Evolutionary conservation across 441 rosid genomes (phyloP).

Genomic region (Populus hybrid): DNA sequence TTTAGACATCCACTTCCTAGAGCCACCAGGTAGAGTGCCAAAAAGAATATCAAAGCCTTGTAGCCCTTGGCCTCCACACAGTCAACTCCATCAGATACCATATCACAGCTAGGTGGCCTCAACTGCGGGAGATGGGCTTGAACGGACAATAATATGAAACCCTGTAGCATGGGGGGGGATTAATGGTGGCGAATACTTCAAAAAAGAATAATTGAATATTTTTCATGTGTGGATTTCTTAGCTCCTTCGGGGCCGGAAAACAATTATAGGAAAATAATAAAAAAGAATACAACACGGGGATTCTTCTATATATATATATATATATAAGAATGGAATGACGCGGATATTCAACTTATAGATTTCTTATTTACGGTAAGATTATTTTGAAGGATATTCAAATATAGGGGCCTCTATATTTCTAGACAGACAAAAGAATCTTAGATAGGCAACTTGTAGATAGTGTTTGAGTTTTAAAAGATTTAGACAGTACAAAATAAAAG

Average conservation of each 20-base stretch:
- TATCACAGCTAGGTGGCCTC: slow-evolving; percentile 70
- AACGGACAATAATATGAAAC: slow-evolving; percentile 70
- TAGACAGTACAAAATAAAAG: background rate
- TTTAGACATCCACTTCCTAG: slow-evolving; percentile 87
- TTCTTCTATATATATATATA: background rate
- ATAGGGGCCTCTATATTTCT: background rate
- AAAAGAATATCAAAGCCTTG: slow-evolving; percentile 60
- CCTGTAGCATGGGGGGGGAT: slow-evolving; percentile 31
- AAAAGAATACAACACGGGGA: background rate
- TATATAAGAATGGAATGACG: background rate
- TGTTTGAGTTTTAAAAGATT: background rate
- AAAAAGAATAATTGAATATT: too few relatives aligned
- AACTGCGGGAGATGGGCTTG: slow-evolving; percentile 82
- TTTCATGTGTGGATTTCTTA: background rate
- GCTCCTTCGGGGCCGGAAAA: background rate
- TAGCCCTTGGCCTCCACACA: slow-evolving; percentile 70
- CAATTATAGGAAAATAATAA: background rate
- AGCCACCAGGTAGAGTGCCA: slow-evolving; percentile 79
- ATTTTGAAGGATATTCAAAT: background rate
- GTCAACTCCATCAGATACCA: slow-evolving; percentile 30
- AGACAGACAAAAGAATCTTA: slow-evolving; percentile 6
- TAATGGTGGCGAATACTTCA: background rate
- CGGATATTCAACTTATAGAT: background rate
- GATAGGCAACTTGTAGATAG: background rate
- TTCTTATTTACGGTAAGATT: background rate